Evolutionary conservation across 495 filamentous ascomycete species (phyloP), one percentile per base, ranked within the genome.

Genomic region (Neurospora sp.): DNA sequence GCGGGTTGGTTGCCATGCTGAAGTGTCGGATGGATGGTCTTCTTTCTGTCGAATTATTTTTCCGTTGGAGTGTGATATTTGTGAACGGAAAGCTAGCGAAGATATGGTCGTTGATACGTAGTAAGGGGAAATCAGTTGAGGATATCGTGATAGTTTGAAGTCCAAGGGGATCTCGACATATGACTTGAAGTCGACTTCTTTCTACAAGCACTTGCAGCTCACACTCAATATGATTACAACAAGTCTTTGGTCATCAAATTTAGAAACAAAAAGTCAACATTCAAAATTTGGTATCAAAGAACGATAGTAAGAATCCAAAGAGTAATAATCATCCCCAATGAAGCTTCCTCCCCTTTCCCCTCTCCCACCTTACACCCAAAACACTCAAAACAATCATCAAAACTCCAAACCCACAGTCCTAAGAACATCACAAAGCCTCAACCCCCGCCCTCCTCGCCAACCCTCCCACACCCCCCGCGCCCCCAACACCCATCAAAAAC

Each of bases 401-500:
- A 35, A 66, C 27, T 35, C 6, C 27, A 35, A 66, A 66, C 14
- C 4, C 27, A 66, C 23, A 35, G 27, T 35, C 54, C 54, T 18
- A 35, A 35, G 11, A 16, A 18, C 16, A 4, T 66, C 48, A 66
- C 54, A 35, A 66, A 66, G 54, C 54, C 78, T 84, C 82, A 12
- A 88, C 81, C 66, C 76, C 77, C 10, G 74, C 84, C 59, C 74
- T 82, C 72, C 75, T 80, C 69, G 62, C 70, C 54, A 74, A 73
- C 37, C 71, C 72, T 14, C 69, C 62, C 46, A 69, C 73, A 23
- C 42, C 72, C 12, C 80, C 82, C n/a, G 80, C 54, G 0, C 54
- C 54, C 6, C 54, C 54, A 35, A 66, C 83, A 16, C 79, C 82
- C 73, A 86, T 86, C 72, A 88, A 73, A 72, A 86, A 86, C 16